Percentiles rank a stretch among this genome's conserved stretches.
Evolutionary conservation across 148 eudicot genomes (phyloP).

Genomic region (Hydrangea macrophylla): DNA sequence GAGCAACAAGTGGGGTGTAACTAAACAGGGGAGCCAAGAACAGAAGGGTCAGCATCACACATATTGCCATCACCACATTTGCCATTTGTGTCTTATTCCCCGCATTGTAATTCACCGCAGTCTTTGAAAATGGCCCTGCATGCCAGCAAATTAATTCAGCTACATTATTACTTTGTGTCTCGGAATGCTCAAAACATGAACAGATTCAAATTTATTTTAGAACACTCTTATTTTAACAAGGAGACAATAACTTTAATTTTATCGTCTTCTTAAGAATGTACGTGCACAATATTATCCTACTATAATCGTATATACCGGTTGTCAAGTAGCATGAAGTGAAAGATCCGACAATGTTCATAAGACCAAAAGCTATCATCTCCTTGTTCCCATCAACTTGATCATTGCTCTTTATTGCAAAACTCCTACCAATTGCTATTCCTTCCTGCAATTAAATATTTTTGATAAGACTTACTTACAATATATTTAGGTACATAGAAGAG

Average conservation of each 20-base stretch:
- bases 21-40: slow-evolving; percentile 82
- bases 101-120: slow-evolving; percentile 82
- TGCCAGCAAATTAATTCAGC: not conserved
- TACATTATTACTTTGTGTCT: no score
- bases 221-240: no score
- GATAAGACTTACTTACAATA: not conserved
- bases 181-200: no score
- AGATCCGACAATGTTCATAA: slow-evolving; percentile 93
- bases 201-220: no score
- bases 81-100: slow-evolving; percentile 82
- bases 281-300: no score
- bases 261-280: no score
- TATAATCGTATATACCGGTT: slow-evolving; percentile 68
- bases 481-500: not conserved
- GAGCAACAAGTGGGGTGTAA: slow-evolving; percentile 83
- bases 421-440: slow-evolving; percentile 93
- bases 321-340: slow-evolving; percentile 89
- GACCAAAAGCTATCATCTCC: slow-evolving; percentile 91
- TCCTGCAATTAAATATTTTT: slow-evolving; percentile 40
- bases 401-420: slow-evolving; percentile 71
- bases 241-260: no score
- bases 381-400: slow-evolving; percentile 89
- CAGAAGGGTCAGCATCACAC: slow-evolving; percentile 65
- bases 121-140: slow-evolving; percentile 91
- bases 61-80: slow-evolving; percentile 63